Base-by-base conservation (phyloP, 2,329 filamentous ascomycete species). In the Thelonectria olida region DNA sequence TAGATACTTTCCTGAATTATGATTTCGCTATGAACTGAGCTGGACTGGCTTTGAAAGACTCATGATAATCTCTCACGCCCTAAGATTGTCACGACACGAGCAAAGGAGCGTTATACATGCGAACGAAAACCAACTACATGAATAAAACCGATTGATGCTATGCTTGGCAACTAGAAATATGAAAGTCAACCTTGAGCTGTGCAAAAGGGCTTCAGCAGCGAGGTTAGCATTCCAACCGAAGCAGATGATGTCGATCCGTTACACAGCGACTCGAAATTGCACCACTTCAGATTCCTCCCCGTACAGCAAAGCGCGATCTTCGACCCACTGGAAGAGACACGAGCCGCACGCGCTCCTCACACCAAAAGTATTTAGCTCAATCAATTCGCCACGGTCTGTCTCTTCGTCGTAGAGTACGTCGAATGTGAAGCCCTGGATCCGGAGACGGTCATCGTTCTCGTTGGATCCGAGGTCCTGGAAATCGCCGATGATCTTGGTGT, bases 231-330 rank as follows among this genome's bases (percentile, higher is more conserved):
- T n/a, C n/a, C n/a, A n/a, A n/a, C n/a, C n/a, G n/a, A n/a, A n/a
- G n/a, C n/a, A n/a, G n/a, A n/a, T n/a, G 34, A 38, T n/a, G 9
- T 38, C 34, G 34, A 10, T n/a, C 8, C 34, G 9, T 22, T 23
- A 44, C 5, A 44, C 39, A 44, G 39, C 39, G 23, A 58, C 49
- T 9, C 55, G 34, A 10, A 58, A 53, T 25, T 58, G 8, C 39
- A 44, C 48, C 17, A n/a, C 27, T 20, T 39, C 50, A 13, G 13
- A 22, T 3, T 39, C 22, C 17, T 44, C 54, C 2, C 78, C 76
- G 62, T 81, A 80, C 38, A 82, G 58, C 6, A 74, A 50, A 5
- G 68, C 66, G 4, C 70, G 69, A 66, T 83, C 78, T 8, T 64
- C 70, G 0, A 59, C 27, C 56, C 50, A 59, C 2, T 59, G 50